Evolutionary conservation across 1,284 basidiomycete species (phyloP), one percentile per base, ranked within the genome.

Genomic region (Apiotrichum porosum): DNA sequence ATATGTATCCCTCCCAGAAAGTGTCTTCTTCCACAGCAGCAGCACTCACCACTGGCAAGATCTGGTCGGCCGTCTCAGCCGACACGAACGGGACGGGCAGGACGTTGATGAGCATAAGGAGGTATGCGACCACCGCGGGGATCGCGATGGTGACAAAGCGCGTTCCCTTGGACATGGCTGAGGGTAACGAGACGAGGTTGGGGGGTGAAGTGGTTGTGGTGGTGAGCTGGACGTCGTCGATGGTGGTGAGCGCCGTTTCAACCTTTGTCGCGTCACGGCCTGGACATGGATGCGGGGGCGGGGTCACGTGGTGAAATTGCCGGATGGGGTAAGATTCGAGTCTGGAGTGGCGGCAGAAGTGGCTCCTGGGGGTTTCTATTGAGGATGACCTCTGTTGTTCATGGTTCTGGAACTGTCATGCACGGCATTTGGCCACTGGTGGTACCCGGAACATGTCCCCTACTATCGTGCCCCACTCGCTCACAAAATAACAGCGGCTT

Each of bases 41-140:
- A 9, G 10, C n/a, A 71, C 75, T 57, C 51, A 84, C 83, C 48
- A 84, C 79, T 22, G 83, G 81, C n/a, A 85, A 60, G 22, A 86
- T 72, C 50, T 80, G 66, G 36, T 75, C 67, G 3, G 75, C 69
- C 1, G 73, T 64, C 21, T 74, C 66, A 4, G 75, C 61, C 4
- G 79, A 75, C n/a, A 85, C 34, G 33, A 85, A 68, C 1, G 84
- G 83, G 6, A 83, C 62, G 1, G 80, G 75, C 9, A 86, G 44
- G 30, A 80, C 52, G 48, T 79, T 65, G 60, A 82, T 78, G 49
- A 82, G 72, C 18, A 77, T 75, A 49, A 84, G 75, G 42, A 81
- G 41, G 71, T 85, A 85, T 47, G 79, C 44, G n/a, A 75, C 42
- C 17, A 74, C 59, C 44, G 77, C 58, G 31, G 82, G 65, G 9